phyloP scores from a whole-genome alignment of 1,139 yeast species.

The Magnusiomyces fungicola region DNA sequence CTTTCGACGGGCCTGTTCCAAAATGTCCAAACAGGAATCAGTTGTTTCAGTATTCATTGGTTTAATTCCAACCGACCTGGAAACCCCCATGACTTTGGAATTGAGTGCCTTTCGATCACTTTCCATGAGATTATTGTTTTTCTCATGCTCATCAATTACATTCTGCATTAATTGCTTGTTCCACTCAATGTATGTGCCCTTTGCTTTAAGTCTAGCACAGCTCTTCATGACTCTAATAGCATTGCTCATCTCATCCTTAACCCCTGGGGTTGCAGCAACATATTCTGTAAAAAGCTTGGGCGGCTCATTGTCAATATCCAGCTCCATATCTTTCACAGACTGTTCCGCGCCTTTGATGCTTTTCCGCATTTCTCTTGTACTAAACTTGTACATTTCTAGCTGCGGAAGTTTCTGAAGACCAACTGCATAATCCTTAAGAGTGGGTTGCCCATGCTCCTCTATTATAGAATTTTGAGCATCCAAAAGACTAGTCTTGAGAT shows the following conservation, averaged over 20 bases:
- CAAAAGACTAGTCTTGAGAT: not conserved
- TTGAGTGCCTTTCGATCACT: too few species aligned
- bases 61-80: too few species aligned
- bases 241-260: not conserved
- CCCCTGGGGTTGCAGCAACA: not conserved
- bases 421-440: constrained; percentile 22
- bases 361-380: constrained; percentile 46
- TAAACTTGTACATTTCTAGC: constrained; percentile 30
- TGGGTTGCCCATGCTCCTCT: constrained; percentile 11
- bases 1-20: too few species aligned
- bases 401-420: constrained; percentile 28
- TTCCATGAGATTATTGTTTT: not conserved
- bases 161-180: not conserved
- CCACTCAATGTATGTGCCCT: not conserved
- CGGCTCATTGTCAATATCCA: not conserved
- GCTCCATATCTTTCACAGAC: not conserved
- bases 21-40: too few species aligned
- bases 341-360: constrained; percentile 32
- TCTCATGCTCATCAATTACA: not conserved
- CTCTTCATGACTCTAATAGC: not conserved
- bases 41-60: too few species aligned
- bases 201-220: not conserved
- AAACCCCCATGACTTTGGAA: too few species aligned
- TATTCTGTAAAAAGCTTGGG: not conserved
- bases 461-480: not conserved